phyloP scores from a whole-genome alignment of 495 filamentous ascomycete species.

The Podospora australis region DNA sequence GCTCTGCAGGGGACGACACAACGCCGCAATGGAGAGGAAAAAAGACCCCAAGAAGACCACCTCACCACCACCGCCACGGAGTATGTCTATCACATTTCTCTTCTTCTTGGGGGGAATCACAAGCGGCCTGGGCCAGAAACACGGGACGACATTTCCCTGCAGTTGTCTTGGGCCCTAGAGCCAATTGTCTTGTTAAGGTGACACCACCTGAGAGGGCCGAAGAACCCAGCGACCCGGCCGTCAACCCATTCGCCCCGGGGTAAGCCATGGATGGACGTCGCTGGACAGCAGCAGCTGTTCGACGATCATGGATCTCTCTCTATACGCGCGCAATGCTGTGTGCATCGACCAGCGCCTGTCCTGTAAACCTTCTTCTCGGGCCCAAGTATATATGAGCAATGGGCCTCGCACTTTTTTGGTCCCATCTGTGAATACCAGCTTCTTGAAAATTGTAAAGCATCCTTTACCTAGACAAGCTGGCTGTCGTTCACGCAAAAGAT shows the following conservation, averaged over 20 bases:
- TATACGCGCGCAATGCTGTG: no score
- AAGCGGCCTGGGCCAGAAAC: conserved; percentile 11
- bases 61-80: no score
- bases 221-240: conserved; percentile 1
- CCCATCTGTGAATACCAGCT: neutral
- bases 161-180: neutral
- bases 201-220: conserved; percentile 8
- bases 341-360: no score
- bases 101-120: no score
- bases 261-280: neutral
- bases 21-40: conserved; percentile 1
- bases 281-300: neutral
- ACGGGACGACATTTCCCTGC: conserved; percentile 11
- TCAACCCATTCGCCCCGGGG: neutral
- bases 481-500: no score
- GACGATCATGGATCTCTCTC: neutral
- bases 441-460: no score
- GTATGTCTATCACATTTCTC: no score
- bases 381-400: conserved; percentile 6
- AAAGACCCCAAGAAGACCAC: neutral
- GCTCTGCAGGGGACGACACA: conserved; percentile 1
- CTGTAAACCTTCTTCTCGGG: no score
- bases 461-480: no score
- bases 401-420: conserved; percentile 1
- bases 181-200: conserved; percentile 12